phyloP scores from a whole-genome alignment of 2,329 filamentous ascomycete genomes.

The Phaeophleospora eucalypticola region DNA sequence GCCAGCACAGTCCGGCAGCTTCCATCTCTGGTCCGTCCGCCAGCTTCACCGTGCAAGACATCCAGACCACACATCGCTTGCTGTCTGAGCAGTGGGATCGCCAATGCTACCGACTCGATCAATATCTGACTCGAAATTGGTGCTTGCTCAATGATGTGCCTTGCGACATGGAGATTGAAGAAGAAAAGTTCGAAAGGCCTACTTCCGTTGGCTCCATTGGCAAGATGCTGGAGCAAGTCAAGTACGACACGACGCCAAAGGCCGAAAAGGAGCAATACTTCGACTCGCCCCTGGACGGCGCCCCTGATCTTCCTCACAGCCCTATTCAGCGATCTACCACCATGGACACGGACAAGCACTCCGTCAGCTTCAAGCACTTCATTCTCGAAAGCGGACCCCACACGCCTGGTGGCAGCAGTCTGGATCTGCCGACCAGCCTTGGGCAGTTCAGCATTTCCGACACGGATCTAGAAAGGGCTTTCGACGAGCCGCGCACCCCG shows the following conservation, averaged over 20 bases:
- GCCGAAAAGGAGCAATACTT: conserved; percentile 38
- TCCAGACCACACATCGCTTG: conserved; percentile 45
- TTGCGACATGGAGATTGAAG: conserved; percentile 42
- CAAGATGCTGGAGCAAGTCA: conserved; percentile 41
- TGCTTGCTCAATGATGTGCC: conserved; percentile 43
- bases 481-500: conserved; percentile 20
- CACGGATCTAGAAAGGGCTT: conserved; percentile 10
- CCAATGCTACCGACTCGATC: conserved; percentile 45
- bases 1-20: conserved; percentile 13
- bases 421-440: not conserved
- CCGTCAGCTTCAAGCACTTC: conserved; percentile 27
- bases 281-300: conserved; percentile 14
- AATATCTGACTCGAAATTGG: conserved; percentile 46
- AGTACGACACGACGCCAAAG: conserved; percentile 42
- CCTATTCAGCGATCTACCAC: conserved; percentile 1
- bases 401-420: conserved; percentile 1
- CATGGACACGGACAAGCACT: conserved; percentile 11
- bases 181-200: conserved; percentile 45
- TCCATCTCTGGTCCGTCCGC: conserved; percentile 22
- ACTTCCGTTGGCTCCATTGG: conserved; percentile 28
- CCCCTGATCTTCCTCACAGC: not conserved
- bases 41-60: conserved; percentile 45
- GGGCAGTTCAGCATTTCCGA: conserved; percentile 8
- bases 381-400: conserved; percentile 20
- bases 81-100: conserved; percentile 49